Evolutionary conservation across 352 stramenopile species (phyloP), one percentile per base, ranked within the genome.

Genomic region (Globisporangium emineosum): DNA sequence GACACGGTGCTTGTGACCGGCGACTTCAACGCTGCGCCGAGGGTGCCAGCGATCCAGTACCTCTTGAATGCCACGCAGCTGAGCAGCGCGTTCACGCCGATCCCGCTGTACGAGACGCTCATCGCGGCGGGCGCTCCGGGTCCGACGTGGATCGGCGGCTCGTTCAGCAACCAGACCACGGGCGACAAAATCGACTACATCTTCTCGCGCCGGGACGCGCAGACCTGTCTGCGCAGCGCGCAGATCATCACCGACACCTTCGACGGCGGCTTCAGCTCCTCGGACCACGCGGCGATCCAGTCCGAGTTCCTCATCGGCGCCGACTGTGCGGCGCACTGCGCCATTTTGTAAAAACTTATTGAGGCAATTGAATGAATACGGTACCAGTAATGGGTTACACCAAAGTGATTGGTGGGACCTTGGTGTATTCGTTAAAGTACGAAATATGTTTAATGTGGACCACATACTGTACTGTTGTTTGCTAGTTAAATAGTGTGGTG

Each of bases 121-220:
- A 78, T 68, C 23, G 75, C 70, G 17, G 68, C 70, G 7, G 75
- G 70, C 10, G 71, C 66, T 1, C 75, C 72, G 2, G 79, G 80
- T 0, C 49, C 67, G 3, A 91, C 84, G 32, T 91, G 77, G 79
- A 90, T 93, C 49, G 84, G 78, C 10, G 62, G 65, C 13, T 86
- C 78, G 0, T 91, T 90, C 21, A 66, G 69, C 21, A 66, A 64
- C 60, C 63, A 67, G 17, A 56, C 69, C 8, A 52, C 29, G 19
- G 72, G 62, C 29, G 42, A 56, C 51, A 91, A 91, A 58, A 69
- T 81, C 57, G 84, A 91, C 72, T 93, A 90, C 69, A 86, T 91
- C 60, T 86, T 89, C 60, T 55, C 74, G 3, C 80, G 81, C 15
- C 70, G 60, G 8, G 78, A 90, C 64, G 30, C 45, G 13, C 68